These are phyloP conservation scores for Thermochaetoides thermophila DNA, from an alignment of 495 filamentous ascomycete species.

Conservation along the genomic window DNA sequence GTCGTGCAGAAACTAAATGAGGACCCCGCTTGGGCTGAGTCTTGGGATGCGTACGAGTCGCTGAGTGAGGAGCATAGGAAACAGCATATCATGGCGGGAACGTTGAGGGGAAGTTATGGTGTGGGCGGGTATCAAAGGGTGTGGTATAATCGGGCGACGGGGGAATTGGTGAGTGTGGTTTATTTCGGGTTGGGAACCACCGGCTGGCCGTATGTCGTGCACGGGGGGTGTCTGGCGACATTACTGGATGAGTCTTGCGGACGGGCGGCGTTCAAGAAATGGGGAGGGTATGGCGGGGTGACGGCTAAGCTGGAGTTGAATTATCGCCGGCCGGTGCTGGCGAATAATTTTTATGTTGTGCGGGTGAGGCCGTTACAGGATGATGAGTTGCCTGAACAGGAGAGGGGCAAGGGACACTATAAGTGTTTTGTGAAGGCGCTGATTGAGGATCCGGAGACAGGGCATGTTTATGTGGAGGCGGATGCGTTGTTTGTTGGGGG, in stretches of 20 bases:
- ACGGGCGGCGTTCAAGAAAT: conserved; percentile 32
- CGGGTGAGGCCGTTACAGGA: conserved; percentile 28
- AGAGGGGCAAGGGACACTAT: conserved; percentile 37
- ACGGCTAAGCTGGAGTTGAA: conserved; percentile 51
- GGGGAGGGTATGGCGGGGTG: conserved; percentile 33
- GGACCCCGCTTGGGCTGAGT: conserved; percentile 34
- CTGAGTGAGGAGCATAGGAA: conserved; percentile 22
- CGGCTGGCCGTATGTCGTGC: conserved; percentile 65
- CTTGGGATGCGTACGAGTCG: conserved; percentile 42
- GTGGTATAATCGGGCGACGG: conserved; percentile 24
- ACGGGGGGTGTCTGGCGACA: conserved; percentile 61
- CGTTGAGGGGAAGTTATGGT: conserved; percentile 27
- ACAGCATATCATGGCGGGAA: conserved; percentile 30
- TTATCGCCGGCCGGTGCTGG: conserved; percentile 44
- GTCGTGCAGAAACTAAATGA: no score
- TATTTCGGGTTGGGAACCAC: conserved; percentile 46
- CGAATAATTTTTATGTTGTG: conserved; percentile 49
- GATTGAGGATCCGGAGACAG: conserved; percentile 22
- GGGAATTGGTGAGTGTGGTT: conserved; percentile 37
- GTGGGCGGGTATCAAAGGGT: conserved; percentile 36
- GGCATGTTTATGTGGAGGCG: conserved; percentile 38
- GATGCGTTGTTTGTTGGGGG: conserved; percentile 46
- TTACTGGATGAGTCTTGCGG: conserved; percentile 54
- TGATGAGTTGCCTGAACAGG: conserved; percentile 14
- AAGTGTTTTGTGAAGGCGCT: conserved; percentile 44